Base-by-base conservation (phyloP, 768 basidiomycete species). In the Arthromyces matolae region DNA sequence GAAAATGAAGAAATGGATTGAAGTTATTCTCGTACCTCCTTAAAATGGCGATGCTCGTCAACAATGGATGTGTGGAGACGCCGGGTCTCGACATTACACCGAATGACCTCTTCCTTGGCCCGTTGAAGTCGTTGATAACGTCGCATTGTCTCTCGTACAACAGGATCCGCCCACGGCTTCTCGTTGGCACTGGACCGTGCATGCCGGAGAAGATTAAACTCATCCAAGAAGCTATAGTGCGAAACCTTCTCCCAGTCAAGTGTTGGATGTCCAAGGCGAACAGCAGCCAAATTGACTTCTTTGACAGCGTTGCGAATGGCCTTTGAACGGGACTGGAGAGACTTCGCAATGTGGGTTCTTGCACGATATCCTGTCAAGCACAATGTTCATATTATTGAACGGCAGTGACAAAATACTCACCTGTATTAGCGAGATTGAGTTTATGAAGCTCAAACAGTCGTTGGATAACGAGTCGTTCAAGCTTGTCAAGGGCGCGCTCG, bases 371-470 rank as follows among this genome's bases (percentile, higher is more conserved):
- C 35, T 31, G 14, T 31, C n/a, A n/a, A n/a, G n/a, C n/a, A 31
- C 7, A 31, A 14, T 8, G n/a, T n/a, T n/a, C n/a, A n/a, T 8
- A 14, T 31, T 31, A 14, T 8, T 31, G 14, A 31, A n/a, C n/a
- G n/a, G n/a, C n/a, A n/a, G n/a, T n/a, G n/a, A n/a, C n/a, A n/a
- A n/a, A n/a, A n/a, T n/a, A n/a, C n/a, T n/a, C n/a, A n/a, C n/a
- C n/a, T 8, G 14, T 31, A 14, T 8, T 31, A 14, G 14, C 14
- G 14, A 70, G 50, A 52, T 70, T 69, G 22, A 69, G 46, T 48
- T 66, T 66, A 16, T 65, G 66, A 6, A 73, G 58, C 51, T 74
- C 68, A 54, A 73, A 70, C 3, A 74, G 51, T 2, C 59, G 56
- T 48, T 65, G 64, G 0, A 69, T 49, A 3, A 66, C 64, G 8